Percentiles rank a stretch among this genome's conserved stretches.
These are phyloP conservation scores for Houttuynia cordata DNA, from an alignment of 164 flowering plant genomes.

Conservation along the genomic window DNA sequence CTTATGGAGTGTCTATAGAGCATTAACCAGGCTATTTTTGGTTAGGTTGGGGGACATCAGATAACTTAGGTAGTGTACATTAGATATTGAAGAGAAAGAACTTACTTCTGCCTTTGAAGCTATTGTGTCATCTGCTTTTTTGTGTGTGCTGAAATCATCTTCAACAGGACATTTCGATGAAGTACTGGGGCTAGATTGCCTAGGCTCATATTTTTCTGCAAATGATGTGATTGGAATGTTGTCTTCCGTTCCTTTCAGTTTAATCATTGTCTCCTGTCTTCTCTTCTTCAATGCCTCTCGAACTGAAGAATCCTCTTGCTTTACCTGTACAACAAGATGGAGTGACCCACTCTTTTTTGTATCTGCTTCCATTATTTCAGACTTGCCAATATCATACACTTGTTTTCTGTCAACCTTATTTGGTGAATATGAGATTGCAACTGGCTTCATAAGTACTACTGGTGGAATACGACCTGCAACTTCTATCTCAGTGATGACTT, in stretches of 20 bases:
- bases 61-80: not conserved
- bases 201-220: constrained; percentile 4
- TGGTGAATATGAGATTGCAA: not conserved
- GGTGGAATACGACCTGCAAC: not conserved
- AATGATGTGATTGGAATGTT: constrained; percentile 11
- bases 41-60: not conserved
- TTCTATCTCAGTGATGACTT: not conserved
- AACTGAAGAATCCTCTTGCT: constrained; percentile 21
- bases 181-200: not conserved
- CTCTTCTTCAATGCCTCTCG: constrained; percentile 26
- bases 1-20: not conserved
- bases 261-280: constrained; percentile 16
- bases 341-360: constrained; percentile 13
- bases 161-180: constrained; percentile 1
- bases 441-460: not conserved
- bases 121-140: constrained; percentile 5
- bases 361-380: constrained; percentile 21
- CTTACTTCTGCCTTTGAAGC: constrained; percentile 33
- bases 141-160: constrained; percentile 13
- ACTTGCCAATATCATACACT: not conserved
- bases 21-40: not conserved
- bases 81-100: not conserved
- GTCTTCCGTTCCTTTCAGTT: constrained; percentile 11
- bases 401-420: not conserved
- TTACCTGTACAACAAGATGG: constrained; percentile 8